Evolutionary conservation across 192 early-diverging fungal species (phyloP).

Genomic region (Radiomyces spectabilis): DNA sequence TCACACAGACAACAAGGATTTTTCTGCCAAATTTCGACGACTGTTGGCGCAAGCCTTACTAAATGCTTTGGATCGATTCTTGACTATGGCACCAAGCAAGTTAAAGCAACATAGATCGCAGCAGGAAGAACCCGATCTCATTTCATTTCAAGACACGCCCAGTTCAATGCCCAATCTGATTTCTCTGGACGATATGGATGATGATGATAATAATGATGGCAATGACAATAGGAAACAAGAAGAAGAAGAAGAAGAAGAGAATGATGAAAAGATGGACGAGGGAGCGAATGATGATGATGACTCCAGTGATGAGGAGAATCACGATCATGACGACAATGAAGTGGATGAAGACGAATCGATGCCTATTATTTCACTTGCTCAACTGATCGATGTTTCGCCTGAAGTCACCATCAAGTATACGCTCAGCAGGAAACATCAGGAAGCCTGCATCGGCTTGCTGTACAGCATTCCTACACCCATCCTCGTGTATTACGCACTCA

Average conservation of each 20-base stretch:
- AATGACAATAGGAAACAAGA: neutral
- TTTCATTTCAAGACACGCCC: too few relatives aligned
- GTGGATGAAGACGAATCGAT: neutral
- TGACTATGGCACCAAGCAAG: slow-evolving; percentile 1
- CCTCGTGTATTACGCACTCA: slow-evolving; percentile 14
- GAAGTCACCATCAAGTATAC: slow-evolving; percentile 1
- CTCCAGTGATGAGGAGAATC: neutral
- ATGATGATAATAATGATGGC: slow-evolving; percentile 1
- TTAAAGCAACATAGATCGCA: neutral
- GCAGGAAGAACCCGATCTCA: slow-evolving; percentile 9
- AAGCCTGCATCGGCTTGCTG: slow-evolving; percentile 1
- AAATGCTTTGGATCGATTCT: slow-evolving; percentile 4
- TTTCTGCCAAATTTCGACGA: slow-evolving; percentile 13
- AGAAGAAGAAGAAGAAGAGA: neutral
- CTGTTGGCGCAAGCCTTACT: neutral
- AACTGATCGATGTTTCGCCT: neutral
- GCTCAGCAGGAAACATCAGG: slow-evolving; percentile 5
- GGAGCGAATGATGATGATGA: slow-evolving; percentile 5
- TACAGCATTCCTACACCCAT: neutral
- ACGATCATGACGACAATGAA: neutral
- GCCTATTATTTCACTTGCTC: slow-evolving; percentile 1
- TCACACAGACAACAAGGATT: slow-evolving; percentile 5
- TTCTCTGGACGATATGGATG: too few relatives aligned
- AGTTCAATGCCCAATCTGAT: too few relatives aligned
- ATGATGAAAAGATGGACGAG: slow-evolving; percentile 6